Conservation (phyloP, 208 protist species). For the Plasmodiophora brassicae region DNA sequence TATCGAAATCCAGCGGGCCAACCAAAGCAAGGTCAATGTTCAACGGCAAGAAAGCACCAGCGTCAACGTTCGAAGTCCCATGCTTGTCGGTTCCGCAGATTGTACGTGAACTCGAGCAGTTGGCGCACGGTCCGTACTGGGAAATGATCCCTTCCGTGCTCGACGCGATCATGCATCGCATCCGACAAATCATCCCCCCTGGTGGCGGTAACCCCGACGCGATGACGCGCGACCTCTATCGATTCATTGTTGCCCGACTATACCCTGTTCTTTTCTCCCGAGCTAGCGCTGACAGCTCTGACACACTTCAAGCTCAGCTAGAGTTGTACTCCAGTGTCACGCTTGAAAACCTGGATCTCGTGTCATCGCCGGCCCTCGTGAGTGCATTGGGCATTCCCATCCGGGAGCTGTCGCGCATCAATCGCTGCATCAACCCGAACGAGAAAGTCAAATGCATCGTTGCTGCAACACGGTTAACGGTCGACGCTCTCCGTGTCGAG, state of each 20-base stretch:
- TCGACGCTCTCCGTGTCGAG: not conserved
- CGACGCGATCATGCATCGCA: not conserved
- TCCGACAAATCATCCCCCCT: not conserved
- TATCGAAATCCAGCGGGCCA: not conserved
- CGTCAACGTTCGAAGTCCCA: not conserved
- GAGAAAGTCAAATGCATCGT: not conserved
- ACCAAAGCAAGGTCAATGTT: not conserved
- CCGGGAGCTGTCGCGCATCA: not conserved
- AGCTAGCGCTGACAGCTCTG: not conserved
- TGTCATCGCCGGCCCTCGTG: not conserved
- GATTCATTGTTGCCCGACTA: not conserved
- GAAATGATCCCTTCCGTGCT: not conserved
- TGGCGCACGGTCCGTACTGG: not conserved
- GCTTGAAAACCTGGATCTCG: not conserved
- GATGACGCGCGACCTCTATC: not conserved
- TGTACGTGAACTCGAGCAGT: not conserved
- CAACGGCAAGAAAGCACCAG: not conserved
- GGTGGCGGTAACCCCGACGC: not conserved
- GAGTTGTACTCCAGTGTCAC: not conserved
- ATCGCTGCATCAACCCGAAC: not conserved
- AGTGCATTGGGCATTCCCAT: not conserved
- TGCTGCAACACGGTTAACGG: not conserved
- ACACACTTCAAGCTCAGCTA: not conserved
- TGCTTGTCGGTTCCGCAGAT: not conserved
- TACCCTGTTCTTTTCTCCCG: not conserved